These are phyloP conservation scores for Ophiocytium majus DNA, from an alignment of 352 stramenopile genomes.

Conservation along the genomic window DNA sequence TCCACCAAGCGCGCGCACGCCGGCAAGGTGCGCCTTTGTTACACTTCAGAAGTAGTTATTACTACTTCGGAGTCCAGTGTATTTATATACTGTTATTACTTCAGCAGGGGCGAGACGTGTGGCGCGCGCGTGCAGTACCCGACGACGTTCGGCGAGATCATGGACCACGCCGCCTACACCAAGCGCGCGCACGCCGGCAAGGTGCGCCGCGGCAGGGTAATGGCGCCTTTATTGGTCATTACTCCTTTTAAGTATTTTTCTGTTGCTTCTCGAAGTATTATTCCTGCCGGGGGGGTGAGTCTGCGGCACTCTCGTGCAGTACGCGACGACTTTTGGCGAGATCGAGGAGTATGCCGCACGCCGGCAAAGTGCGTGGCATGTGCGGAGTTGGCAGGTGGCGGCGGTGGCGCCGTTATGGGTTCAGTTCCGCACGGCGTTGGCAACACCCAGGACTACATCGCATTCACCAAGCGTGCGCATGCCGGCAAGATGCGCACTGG, in stretches of 20 bases:
- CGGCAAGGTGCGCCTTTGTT: not conserved
- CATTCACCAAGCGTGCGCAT: conserved; percentile 69
- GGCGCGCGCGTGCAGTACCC: conserved; percentile 97
- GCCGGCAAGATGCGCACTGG: not conserved
- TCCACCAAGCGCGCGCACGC: conserved; percentile 68
- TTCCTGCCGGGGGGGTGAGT: too few species aligned
- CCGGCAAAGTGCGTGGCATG: conserved; percentile 7
- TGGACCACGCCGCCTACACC: conserved; percentile 85
- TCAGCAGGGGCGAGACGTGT: conserved; percentile 76
- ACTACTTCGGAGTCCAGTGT: too few species aligned
- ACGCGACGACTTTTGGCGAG: conserved; percentile 94
- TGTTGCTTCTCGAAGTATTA: too few species aligned
- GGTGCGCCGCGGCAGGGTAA: not conserved
- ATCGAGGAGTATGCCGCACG: conserved; percentile 78
- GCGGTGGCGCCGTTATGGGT: too few species aligned
- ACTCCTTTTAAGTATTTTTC: too few species aligned
- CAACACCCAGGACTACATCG: conserved; percentile 79
- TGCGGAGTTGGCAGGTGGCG: too few species aligned
- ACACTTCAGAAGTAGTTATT: too few species aligned
- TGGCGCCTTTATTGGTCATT: too few species aligned
- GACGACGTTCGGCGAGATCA: conserved; percentile 91
- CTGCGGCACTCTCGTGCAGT: conserved; percentile 95
- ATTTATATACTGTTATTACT: too few species aligned
- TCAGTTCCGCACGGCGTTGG: conserved; percentile 99
- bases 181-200: conserved; percentile 50